Base-by-base conservation (phyloP, 1,139 yeast genomes). In the Yamadazyma membranifaciens region DNA sequence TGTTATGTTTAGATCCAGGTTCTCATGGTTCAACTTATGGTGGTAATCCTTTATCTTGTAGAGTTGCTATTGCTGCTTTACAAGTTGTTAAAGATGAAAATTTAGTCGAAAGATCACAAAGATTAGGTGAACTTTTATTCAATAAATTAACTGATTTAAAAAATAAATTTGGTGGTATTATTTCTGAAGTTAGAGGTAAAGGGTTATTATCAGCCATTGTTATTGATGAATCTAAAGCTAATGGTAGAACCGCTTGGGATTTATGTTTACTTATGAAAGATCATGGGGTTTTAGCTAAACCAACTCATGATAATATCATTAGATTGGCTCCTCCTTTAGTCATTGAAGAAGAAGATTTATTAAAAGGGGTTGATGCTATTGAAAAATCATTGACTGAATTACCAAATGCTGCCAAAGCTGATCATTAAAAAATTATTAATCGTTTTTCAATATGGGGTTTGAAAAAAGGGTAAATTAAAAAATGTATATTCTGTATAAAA, bases 11-110 rank as follows among this genome's bases (percentile, higher is more conserved):
- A 55, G 88, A 87, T 52, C 95, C 98, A 33, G 98, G 98, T 44
- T 87, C 96, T 36, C 98, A 91, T 65, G 98, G 98, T 39, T 91
- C 97, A 34, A 91, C 98, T 26, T 91, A 87, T 60, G 98, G 98
- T 65, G 98, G 98, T 64, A 92, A 89, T 69, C 97, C 98, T 49
- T 78, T 91, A 60, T 91, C 96, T 27, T 88, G 96, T 54, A 81
- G 89, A 46, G 97, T 89, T 29, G 95, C 98, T 49, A 83, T 88
- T 62, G 97, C 96, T 47, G 97, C 98, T 12, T 75, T 91, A 55
- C 79, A 88, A 57, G 98, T 92, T 43, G 88, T 91, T 45, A 79
- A 77, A 61, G 95, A 91, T 56, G 98, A 91, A 68, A 76, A 83
- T 31, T 76, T 91, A 60, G 92, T 85, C 28, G 88, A 87, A 59